phyloP scores from a whole-genome alignment of 192 early-diverging fungal species.

The Mortierella hygrophila region DNA sequence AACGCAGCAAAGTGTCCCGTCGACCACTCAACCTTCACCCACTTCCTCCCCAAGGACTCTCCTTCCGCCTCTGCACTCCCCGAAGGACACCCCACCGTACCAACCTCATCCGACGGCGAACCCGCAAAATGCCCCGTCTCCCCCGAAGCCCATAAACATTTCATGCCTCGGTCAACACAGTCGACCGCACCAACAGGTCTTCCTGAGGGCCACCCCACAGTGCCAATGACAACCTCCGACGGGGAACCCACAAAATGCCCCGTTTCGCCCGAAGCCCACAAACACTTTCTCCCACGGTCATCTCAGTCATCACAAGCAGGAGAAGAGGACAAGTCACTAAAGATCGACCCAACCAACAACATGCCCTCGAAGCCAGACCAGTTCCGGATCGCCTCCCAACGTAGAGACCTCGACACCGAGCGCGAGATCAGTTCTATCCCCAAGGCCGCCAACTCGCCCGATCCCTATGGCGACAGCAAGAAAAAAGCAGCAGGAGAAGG shows the following conservation, averaged over 20 bases:
- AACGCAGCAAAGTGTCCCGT: constrained; percentile 62
- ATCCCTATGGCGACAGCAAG: constrained; percentile 61
- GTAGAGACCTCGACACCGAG: constrained; percentile 62
- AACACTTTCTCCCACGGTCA: constrained; percentile 61
- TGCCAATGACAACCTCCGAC: constrained; percentile 24
- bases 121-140: constrained; percentile 67
- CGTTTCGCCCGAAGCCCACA: constrained; percentile 67
- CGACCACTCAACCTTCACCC: constrained; percentile 68
- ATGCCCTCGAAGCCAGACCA: constrained; percentile 74
- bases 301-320: neutral
- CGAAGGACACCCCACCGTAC: constrained; percentile 49
- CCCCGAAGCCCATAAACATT: constrained; percentile 66
- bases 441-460: constrained; percentile 64
- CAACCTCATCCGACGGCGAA: constrained; percentile 28
- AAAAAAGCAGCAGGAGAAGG: constrained; percentile 48
- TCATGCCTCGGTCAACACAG: constrained; percentile 51
- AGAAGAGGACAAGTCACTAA: neutral
- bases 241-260: constrained; percentile 63
- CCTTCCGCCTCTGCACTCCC: constrained; percentile 16
- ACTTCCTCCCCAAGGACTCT: constrained; percentile 57
- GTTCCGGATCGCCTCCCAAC: constrained; percentile 56
- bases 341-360: constrained; percentile 71
- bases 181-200: constrained; percentile 1
- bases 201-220: constrained; percentile 49
- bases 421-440: constrained; percentile 87